Conservation (phyloP, 495 filamentous ascomycete species). For the Bacidia gigantensis region DNA sequence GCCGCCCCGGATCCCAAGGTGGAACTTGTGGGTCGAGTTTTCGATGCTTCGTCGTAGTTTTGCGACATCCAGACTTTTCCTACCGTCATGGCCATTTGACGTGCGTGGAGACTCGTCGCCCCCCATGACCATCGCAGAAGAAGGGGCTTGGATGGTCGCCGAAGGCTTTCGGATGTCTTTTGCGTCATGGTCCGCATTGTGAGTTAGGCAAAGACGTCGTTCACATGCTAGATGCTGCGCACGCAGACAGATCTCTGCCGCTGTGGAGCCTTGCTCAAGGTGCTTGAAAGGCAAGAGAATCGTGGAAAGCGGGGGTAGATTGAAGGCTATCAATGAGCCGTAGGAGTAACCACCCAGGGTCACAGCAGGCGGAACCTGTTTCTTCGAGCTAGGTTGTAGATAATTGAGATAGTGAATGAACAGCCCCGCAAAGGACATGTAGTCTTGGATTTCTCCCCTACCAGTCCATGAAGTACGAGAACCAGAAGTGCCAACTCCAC, state of each 20-base stretch:
- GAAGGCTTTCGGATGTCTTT: not conserved
- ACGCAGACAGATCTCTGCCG: constrained; percentile 50
- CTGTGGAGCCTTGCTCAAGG: constrained; percentile 35
- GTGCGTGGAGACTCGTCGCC: constrained; percentile 14
- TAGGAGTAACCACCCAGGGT: constrained; percentile 84
- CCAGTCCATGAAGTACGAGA: constrained; percentile 78
- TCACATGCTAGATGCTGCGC: constrained; percentile 35
- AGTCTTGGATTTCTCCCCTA: constrained; percentile 67
- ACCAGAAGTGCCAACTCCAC: constrained; percentile 63
- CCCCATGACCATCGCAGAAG: constrained; percentile 7
- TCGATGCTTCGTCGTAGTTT: constrained; percentile 16
- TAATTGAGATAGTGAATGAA: constrained; percentile 53
- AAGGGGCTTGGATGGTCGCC: not conserved
- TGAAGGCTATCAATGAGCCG: constrained; percentile 65
- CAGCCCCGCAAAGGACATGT: constrained; percentile 65
- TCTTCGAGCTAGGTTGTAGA: not conserved
- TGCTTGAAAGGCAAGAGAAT: constrained; percentile 46
- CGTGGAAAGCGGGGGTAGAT: constrained; percentile 46
- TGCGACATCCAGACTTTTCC: constrained; percentile 13
- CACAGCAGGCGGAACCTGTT: constrained; percentile 21
- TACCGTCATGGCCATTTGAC: not conserved
- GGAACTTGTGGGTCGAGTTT: constrained; percentile 3
- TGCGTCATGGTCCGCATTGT: too few species aligned
- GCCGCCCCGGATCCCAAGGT: not conserved
- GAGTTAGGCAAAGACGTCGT: constrained; percentile 16